Percentiles rank a stretch among this genome's conserved stretches.
Conservation (phyloP, 176 grass and related monocot species). For the Musa itinerans region DNA sequence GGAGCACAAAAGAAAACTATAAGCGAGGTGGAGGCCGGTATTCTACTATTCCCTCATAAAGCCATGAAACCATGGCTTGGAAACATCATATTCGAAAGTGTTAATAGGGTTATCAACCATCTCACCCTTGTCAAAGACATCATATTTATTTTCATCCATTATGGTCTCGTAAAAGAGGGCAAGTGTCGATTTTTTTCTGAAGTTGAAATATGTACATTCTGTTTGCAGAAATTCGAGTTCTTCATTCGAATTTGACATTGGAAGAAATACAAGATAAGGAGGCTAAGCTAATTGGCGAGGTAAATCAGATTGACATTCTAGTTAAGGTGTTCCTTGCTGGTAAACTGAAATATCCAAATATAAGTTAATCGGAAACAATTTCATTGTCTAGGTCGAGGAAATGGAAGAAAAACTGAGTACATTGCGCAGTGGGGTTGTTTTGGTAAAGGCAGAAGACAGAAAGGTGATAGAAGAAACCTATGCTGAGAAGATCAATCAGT, state of each 20-base stretch:
- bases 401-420: constrained; percentile 84
- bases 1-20: constrained; percentile 61
- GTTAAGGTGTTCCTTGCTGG: not conserved
- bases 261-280: constrained; percentile 63
- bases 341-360: not conserved
- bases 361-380: not conserved
- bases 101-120: no score
- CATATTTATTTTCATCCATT: not conserved
- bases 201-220: constrained; percentile 27
- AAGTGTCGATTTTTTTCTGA: not conserved
- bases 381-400: constrained; percentile 46
- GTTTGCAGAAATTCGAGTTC: constrained; percentile 60
- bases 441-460: constrained; percentile 92
- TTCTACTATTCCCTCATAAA: constrained; percentile 3
- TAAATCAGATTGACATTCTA: constrained; percentile 17
- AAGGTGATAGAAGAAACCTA: constrained; percentile 75
- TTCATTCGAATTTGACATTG: constrained; percentile 88
- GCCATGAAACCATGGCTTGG: not conserved
- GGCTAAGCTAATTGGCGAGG: constrained; percentile 62
- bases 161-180: no score
- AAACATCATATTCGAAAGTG: not conserved
- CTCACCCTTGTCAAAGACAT: not conserved
- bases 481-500: constrained; percentile 73
- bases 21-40: constrained; percentile 79
- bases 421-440: constrained; percentile 53